phyloP scores from a whole-genome alignment of 345 rosid genomes.

The Gossypium herbaceum region DNA sequence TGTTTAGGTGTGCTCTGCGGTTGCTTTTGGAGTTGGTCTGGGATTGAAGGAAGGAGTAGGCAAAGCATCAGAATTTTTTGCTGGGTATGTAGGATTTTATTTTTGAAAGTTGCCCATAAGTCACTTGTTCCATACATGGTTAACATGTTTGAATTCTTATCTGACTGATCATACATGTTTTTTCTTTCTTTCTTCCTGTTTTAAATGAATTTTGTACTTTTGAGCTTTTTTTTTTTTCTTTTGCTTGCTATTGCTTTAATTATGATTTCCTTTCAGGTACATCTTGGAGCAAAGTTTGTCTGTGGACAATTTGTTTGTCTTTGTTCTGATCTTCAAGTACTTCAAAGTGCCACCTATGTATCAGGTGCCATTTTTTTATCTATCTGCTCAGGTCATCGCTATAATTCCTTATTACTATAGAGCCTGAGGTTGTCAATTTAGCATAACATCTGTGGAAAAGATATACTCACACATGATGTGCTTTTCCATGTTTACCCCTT shows the following conservation, averaged over 20 bases:
- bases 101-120: neutral
- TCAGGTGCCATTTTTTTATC: slow-evolving; percentile 55
- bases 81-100: slow-evolving; percentile 50
- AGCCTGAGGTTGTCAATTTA: slow-evolving; percentile 1
- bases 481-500: slow-evolving; percentile 6
- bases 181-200: neutral
- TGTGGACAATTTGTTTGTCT: slow-evolving; percentile 92
- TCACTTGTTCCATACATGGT: neutral
- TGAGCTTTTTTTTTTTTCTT: neutral
- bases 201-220: neutral
- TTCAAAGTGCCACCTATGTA: slow-evolving; percentile 84
- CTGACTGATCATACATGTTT: neutral
- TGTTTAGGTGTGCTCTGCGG: slow-evolving; percentile 60
- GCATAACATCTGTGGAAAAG: neutral
- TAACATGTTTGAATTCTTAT: neutral
- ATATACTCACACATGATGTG: neutral
- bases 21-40: slow-evolving; percentile 74
- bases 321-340: slow-evolving; percentile 86
- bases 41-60: slow-evolving; percentile 74
- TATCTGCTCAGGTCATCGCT: slow-evolving; percentile 1
- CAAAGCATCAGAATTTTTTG: slow-evolving; percentile 87
- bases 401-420: neutral
- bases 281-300: slow-evolving; percentile 96
- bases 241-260: neutral
- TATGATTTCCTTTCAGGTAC: slow-evolving; percentile 53